Evolutionary conservation across 371 early-diverging fungal genomes (phyloP), one percentile per base, ranked within the genome.

Genomic region (Rhizopus stolonifer): DNA sequence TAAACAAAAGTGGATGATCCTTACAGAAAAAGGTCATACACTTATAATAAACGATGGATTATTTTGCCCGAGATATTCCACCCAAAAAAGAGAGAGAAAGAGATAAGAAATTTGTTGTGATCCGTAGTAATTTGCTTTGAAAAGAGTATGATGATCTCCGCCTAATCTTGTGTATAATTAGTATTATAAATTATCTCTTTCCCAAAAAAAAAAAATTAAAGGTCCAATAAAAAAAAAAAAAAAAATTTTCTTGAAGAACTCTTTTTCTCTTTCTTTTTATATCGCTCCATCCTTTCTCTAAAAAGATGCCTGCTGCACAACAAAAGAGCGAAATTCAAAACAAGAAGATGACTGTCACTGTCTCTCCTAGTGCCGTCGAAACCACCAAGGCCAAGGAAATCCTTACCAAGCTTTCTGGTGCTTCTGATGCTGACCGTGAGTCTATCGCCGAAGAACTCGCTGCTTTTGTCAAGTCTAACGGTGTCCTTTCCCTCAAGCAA

Each of bases 371-470:
- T 39, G 67, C 61, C 45, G 65, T 58, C 46, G 70, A 73, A 61
- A 54, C 62, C 56, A 65, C 54, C 60, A 69, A 67, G 60, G 73
- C 63, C 18, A 67, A 69, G 58, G 73, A 73, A 46, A 64, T 69
- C 47, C 56, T 67, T 44, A 54, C 58, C 50, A 60, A 77, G 64
- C 77, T 82, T 52, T 70, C 77, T 52, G 77, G 77, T 52, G 78
- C 82, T 46, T 69, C 80, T 48, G 79, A 79, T 57, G 79, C 70
- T 63, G 81, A 80, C 56, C 81, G 81, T 47, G 78, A 75, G 48
- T 57, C 65, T 58, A 67, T 66, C 58, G 81, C 82, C 42, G 74
- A 75, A 50, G 79, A 72, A 54, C 72, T 80, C 67, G 74, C 81
- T 48, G 68, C 67, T 40, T 66, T 65, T 51, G 61, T 80, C 29